Evolutionary conservation across 495 filamentous ascomycete genomes (phyloP), one percentile per base, ranked within the genome.

Genomic region (Penicillium riverlandense): DNA sequence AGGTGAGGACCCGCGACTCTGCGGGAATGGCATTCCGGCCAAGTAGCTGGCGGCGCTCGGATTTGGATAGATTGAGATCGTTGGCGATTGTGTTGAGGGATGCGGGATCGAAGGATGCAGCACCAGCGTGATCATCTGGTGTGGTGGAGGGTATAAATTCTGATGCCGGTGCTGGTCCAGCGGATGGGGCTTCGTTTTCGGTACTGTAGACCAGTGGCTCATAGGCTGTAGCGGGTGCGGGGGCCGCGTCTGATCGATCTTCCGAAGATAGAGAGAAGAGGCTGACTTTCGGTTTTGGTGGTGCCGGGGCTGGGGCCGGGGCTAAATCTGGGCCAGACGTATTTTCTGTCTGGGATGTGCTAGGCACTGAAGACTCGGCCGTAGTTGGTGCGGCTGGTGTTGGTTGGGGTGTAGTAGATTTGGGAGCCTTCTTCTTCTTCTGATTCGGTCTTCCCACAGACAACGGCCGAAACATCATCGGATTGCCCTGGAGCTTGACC

Each of bases 401-500:
- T n/a, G 47, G 30, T 34, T 55, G 41, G 6, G 50, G n/a, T 11
- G 37, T 38, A 22, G 47, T 42, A 11, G 38, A 12, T 43, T 47
- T 51, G 28, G 48, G 43, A 28, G 44, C 55, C 56, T 75, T 81
- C 65, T 86, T 88, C 70, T 86, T 88, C 45, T 71, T 64, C n/a
- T 73, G 72, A 37, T 83, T 85, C 35, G 84, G 70, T 6, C 22
- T 22, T 13, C 77, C 75, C 8, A 95, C 88, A 2, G 88, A 94
- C 16, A 95, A 61, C 1, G 90, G 90, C 58, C 84, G 88, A 63
- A 96, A 95, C 79, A 88, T 89, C 55, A 86, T 79, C 14, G 86
- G 75, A 49, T 88, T 90, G 6, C 84, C 86, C 32, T 83, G 77
- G 11, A 85, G 51, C 56, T 88, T 84, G 10, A 84, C 73, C 38